Conservation (phyloP, 768 basidiomycete species). For the Cystoderma amianthinum region DNA sequence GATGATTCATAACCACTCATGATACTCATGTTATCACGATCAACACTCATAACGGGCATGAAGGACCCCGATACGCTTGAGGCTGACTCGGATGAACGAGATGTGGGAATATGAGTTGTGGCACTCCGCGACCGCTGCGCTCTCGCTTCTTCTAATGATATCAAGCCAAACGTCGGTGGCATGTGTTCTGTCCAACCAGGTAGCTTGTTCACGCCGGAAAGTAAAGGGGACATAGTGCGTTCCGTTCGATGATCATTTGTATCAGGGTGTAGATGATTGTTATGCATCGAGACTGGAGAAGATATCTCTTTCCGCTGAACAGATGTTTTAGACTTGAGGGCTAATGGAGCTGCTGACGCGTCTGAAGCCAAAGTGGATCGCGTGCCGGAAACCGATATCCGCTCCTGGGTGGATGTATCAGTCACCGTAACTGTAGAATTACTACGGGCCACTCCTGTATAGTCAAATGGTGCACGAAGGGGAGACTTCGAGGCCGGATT, state of each 20-base stretch:
- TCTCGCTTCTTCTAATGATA: slow-evolving; percentile 74
- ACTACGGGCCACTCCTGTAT: slow-evolving; percentile 29
- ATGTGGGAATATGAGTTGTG: slow-evolving; percentile 24
- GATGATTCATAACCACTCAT: slow-evolving; percentile 6
- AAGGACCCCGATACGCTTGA: slow-evolving; percentile 16
- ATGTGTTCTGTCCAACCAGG: slow-evolving; percentile 47
- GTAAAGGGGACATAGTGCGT: slow-evolving; percentile 15
- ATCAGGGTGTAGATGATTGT: slow-evolving; percentile 17
- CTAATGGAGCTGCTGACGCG: slow-evolving; percentile 21
- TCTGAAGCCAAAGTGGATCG: slow-evolving; percentile 28
- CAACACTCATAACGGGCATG: slow-evolving; percentile 23
- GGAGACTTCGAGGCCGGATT: slow-evolving; percentile 21
- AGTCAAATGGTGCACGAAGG: slow-evolving; percentile 16
- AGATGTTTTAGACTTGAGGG: slow-evolving; percentile 20
- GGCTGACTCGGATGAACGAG: slow-evolving; percentile 16
- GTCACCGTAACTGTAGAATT: slow-evolving; percentile 50
- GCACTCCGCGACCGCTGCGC: slow-evolving; percentile 56
- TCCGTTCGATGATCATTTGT: slow-evolving; percentile 9
- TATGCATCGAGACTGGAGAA: slow-evolving; percentile 39
- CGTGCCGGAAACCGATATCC: slow-evolving; percentile 23
- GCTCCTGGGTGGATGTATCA: slow-evolving; percentile 22
- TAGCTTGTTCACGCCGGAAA: slow-evolving; percentile 22
- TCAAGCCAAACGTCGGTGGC: slow-evolving; percentile 54
- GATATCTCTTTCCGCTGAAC: slow-evolving; percentile 50
- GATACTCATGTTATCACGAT: slow-evolving; percentile 17